Evolutionary conservation across 257 asterid genomes (phyloP).

Genomic region (Salvia miltiorrhiza): DNA sequence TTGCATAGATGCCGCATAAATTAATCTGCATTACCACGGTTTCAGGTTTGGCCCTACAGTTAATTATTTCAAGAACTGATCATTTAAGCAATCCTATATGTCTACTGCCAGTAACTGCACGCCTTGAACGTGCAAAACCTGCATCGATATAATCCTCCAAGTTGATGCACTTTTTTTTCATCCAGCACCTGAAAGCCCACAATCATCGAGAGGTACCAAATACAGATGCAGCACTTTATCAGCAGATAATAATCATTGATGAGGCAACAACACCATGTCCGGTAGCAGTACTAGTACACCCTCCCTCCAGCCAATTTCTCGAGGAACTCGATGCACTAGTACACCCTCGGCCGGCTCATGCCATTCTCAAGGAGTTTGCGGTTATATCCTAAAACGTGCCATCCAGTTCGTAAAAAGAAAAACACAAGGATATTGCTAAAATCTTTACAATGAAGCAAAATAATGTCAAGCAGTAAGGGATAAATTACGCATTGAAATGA

Average conservation of each 20-base stretch:
- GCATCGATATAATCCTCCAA: constrained; percentile 1
- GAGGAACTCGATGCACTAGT: constrained; percentile 48
- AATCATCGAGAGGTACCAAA: constrained; percentile 22
- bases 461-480: constrained; percentile 11
- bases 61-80: constrained; percentile 27
- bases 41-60: constrained; percentile 33
- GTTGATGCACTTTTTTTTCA: background rate
- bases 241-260: constrained; percentile 22
- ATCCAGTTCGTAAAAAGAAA: constrained; percentile 35
- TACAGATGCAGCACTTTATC: constrained; percentile 23
- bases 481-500: background rate
- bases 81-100: constrained; percentile 24
- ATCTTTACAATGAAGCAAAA: constrained; percentile 2
- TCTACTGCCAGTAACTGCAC: constrained; percentile 13
- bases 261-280: constrained; percentile 35
- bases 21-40: constrained; percentile 36
- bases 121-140: constrained; percentile 12
- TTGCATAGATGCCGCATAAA: background rate
- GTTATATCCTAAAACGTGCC: constrained; percentile 41
- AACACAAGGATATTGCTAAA: constrained; percentile 24
- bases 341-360: constrained; percentile 43
- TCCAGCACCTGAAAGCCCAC: constrained; percentile 7
- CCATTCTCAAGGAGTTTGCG: constrained; percentile 38
- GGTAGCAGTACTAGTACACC: constrained; percentile 45
- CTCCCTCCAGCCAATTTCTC: constrained; percentile 35